Base-by-base conservation (phyloP, 2,329 filamentous ascomycete genomes). In the Aspergillus uvarum region DNA sequence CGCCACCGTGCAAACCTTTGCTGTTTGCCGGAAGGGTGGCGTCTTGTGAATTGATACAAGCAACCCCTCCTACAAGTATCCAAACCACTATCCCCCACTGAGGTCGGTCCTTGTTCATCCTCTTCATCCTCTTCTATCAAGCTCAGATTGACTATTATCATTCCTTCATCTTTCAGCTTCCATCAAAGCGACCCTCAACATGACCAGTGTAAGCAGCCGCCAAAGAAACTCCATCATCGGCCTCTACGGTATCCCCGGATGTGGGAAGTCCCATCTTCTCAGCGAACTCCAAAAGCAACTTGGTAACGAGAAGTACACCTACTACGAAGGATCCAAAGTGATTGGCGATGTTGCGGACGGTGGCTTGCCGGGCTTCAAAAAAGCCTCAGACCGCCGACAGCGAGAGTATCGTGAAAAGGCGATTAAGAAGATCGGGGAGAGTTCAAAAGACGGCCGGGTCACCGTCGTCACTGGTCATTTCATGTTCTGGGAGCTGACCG, bases 381-480 rank as follows among this genome's bases (percentile, higher is more conserved):
- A 7, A 2, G n/a, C 53, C 5, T 19, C 32, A 1, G 14, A 42
- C 4, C 4, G 6, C 1, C 4, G 8, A 8, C 19, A 51, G 24
- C 24, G n/a, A 7, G 14, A 5, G 4, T 35, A 22, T 19, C 47
- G 47, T 8, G 7, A 51, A 16, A 24, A 16, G 11, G 52, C 58
- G 12, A 56, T 56, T 4, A 6, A 26, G 1, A 32, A 11, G 4
- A 56, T 56, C 8, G 24, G 12, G 5, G 6, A 16, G 8, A 16
- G 4, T 5, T 55, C 52, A 3, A 14, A 7, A 3, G 2, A 22
- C 19, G 47, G 52, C 12, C 12, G 29, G 7, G 62, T 70, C 5
- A 85, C 70, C 1, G 65, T 89, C 2, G 81, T 88, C 3, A 72
- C 82, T 4, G 84, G 84, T 0, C 83, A 88, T 67, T 82, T 77